Conservation (phyloP, 2,329 filamentous ascomycete genomes). For the Claviceps citrina region DNA sequence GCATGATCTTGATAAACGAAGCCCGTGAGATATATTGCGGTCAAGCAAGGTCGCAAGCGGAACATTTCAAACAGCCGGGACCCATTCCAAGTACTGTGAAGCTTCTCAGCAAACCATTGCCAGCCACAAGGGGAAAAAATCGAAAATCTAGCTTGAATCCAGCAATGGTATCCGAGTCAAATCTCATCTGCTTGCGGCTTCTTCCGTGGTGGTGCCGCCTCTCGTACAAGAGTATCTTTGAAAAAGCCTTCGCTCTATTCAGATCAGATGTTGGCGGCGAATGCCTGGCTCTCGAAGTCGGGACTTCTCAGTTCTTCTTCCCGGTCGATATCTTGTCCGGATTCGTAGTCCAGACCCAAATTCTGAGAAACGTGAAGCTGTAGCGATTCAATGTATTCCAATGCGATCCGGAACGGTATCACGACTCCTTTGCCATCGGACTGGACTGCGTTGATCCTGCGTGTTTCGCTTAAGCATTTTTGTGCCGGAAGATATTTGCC, state of each 20-base stretch:
- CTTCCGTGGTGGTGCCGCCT: constrained; percentile 30
- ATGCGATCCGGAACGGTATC: constrained; percentile 33
- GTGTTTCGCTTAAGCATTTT: constrained; percentile 57
- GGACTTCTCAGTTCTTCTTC: constrained; percentile 22
- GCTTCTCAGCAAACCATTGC: not conserved
- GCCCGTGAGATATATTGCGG: not conserved
- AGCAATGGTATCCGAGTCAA: no score
- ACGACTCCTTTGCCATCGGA: constrained; percentile 33
- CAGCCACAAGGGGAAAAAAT: not conserved
- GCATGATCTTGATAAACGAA: not conserved
- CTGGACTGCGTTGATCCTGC: constrained; percentile 36
- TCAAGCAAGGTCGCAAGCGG: not conserved
- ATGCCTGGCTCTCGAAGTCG: constrained; percentile 31
- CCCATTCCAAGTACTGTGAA: not conserved
- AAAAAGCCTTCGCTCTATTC: not conserved
- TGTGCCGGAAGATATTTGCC: constrained; percentile 66
- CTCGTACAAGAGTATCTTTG: constrained; percentile 23
- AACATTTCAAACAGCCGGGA: not conserved
- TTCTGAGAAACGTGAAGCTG: constrained; percentile 34
- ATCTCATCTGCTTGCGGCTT: no score
- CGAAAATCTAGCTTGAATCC: no score
- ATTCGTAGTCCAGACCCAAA: constrained; percentile 19
- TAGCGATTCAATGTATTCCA: constrained; percentile 35
- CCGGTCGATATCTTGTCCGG: constrained; percentile 20
- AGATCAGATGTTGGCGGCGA: constrained; percentile 26